Evolutionary conservation across 2,329 filamentous ascomycete species (phyloP).

Genomic region (Fusarium nodosum): DNA sequence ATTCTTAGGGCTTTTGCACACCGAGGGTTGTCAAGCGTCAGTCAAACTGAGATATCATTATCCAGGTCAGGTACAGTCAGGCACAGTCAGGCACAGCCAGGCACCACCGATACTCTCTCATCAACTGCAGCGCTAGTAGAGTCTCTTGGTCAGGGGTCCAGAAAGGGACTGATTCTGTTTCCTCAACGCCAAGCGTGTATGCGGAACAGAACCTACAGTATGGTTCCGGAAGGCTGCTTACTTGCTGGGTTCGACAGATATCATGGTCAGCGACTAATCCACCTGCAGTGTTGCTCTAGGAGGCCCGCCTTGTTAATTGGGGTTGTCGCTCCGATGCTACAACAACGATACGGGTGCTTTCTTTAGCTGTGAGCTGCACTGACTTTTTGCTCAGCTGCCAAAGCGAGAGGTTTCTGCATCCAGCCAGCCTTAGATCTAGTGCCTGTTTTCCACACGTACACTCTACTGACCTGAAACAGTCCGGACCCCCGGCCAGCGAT

Average conservation of each 20-base stretch:
- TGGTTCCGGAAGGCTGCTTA: slow-evolving; percentile 16
- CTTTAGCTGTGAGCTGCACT: slow-evolving; percentile 17
- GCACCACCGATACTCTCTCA: slow-evolving; percentile 17
- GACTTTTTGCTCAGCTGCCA: slow-evolving; percentile 9
- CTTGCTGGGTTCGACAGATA: slow-evolving; percentile 8
- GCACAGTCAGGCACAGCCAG: slow-evolving; percentile 14
- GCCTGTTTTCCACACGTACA: slow-evolving; percentile 28
- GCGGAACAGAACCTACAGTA: background rate
- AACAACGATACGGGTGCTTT: slow-evolving; percentile 3
- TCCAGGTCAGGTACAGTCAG: slow-evolving; percentile 8
- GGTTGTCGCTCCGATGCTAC: slow-evolving; percentile 8
- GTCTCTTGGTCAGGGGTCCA: slow-evolving; percentile 23
- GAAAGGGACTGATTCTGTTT: slow-evolving; percentile 31
- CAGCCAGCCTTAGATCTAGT: slow-evolving; percentile 34
- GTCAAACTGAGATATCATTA: slow-evolving; percentile 28
- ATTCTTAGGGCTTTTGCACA: slow-evolving; percentile 28
- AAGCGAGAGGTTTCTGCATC: slow-evolving; percentile 18
- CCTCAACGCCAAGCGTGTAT: slow-evolving; percentile 3
- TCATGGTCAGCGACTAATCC: slow-evolving; percentile 2
- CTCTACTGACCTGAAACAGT: slow-evolving; percentile 44
- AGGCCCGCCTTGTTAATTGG: slow-evolving; percentile 16
- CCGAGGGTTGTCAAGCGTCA: slow-evolving; percentile 27
- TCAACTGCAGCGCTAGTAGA: slow-evolving; percentile 35
- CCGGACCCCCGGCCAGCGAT: slow-evolving; percentile 28
- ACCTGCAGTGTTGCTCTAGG: slow-evolving; percentile 11